Evolutionary conservation across 1,284 basidiomycete genomes (phyloP).

Genomic region (Pseudozyma pruni): DNA sequence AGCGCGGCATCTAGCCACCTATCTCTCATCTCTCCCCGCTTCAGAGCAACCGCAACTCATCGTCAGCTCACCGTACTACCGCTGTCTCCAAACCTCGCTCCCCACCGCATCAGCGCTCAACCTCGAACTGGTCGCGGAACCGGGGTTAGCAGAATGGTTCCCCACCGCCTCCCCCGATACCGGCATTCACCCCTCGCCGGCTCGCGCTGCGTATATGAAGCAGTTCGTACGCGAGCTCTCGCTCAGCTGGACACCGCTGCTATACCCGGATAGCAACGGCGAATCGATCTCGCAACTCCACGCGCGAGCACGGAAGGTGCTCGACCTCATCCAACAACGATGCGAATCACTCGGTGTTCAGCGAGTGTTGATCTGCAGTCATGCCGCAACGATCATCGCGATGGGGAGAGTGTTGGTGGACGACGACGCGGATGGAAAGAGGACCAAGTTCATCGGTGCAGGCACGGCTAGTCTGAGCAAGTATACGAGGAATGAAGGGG

Average conservation of each 20-base stretch:
- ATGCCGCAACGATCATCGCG: conserved; percentile 82
- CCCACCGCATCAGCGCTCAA: conserved; percentile 75
- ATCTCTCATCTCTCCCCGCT: conserved; percentile 76
- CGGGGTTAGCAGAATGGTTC: conserved; percentile 86
- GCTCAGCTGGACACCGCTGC: conserved; percentile 73
- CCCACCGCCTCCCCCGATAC: conserved; percentile 76
- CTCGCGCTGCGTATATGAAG: conserved; percentile 73
- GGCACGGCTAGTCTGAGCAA: conserved; percentile 61
- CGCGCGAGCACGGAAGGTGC: conserved; percentile 73
- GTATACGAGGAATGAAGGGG: conserved; percentile 27
- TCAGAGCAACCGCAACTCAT: conserved; percentile 79
- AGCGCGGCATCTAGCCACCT: conserved; percentile 77
- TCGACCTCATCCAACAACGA: conserved; percentile 67
- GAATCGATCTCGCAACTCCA: conserved; percentile 78
- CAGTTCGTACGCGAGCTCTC: conserved; percentile 74
- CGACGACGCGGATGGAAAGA: conserved; percentile 66
- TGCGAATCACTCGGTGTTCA: conserved; percentile 68
- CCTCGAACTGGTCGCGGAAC: conserved; percentile 78
- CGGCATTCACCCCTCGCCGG: conserved; percentile 51
- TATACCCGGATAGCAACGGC: conserved; percentile 76
- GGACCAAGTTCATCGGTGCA: conserved; percentile 65
- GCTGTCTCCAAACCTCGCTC: conserved; percentile 81
- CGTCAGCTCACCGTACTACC: conserved; percentile 73
- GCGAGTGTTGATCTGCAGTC: conserved; percentile 77
- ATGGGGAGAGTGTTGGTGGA: conserved; percentile 75